Conservation (phyloP, 2,329 filamentous ascomycete species). For the Penicillium sp. region DNA sequence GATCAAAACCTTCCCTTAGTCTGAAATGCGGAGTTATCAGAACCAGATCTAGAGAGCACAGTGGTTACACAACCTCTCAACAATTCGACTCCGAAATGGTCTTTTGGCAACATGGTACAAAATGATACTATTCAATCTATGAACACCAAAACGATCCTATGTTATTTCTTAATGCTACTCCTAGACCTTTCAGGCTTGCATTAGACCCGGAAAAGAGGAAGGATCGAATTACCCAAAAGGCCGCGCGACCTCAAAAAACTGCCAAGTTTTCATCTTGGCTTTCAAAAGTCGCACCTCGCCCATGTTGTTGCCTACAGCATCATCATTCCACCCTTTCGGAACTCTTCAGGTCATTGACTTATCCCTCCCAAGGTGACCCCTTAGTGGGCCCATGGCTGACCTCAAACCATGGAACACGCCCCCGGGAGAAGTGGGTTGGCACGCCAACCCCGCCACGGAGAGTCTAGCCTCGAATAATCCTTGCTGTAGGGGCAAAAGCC, state of each 20-base stretch:
- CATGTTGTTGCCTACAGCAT: background rate
- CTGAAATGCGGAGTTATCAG: background rate
- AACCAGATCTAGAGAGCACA: background rate
- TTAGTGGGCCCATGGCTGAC: background rate
- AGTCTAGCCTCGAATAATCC: background rate
- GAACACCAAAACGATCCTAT: background rate
- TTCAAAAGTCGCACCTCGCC: background rate
- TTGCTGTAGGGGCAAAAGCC: background rate
- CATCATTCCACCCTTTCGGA: background rate
- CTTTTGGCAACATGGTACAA: too few relatives aligned
- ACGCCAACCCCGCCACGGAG: constrained; percentile 5
- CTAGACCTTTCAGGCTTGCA: background rate
- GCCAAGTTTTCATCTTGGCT: background rate
- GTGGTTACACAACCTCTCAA: background rate
- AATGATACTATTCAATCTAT: too few relatives aligned
- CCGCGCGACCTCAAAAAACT: background rate
- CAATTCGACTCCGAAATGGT: background rate
- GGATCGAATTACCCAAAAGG: background rate
- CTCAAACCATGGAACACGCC: constrained; percentile 2
- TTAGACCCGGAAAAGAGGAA: background rate
- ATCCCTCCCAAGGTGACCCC: background rate
- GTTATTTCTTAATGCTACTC: background rate
- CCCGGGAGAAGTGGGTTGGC: constrained; percentile 3
- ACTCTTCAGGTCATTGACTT: background rate
- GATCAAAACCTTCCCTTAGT: background rate